Conservation (phyloP, 345 rosid genomes). For the Citrus unshiu region DNA sequence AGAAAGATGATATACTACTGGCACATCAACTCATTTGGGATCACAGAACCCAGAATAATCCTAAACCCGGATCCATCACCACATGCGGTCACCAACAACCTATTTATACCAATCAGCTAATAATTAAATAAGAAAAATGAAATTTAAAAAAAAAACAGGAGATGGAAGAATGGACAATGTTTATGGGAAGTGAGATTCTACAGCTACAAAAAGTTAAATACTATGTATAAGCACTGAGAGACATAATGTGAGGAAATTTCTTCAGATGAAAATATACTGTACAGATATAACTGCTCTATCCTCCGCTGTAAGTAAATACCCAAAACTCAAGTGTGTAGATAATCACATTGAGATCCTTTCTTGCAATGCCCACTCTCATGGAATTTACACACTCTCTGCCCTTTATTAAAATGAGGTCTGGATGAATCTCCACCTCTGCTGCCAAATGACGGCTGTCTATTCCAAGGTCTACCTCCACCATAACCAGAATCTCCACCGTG, state of each 20-base stretch:
- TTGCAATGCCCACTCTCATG: constrained; percentile 64
- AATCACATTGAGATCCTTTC: constrained; percentile 75
- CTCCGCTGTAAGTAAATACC: constrained; percentile 12
- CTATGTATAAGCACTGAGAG: background rate
- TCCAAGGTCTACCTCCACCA: constrained; percentile 55
- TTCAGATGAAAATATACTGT: constrained; percentile 16
- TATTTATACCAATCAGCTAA: too few relatives aligned
- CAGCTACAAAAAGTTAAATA: too few relatives aligned
- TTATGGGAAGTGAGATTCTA: too few relatives aligned
- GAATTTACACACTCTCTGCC: constrained; percentile 60
- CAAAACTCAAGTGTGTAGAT: constrained; percentile 45
- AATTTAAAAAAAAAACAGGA: too few relatives aligned
- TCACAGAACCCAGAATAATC: too few relatives aligned
- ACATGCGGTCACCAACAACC: too few relatives aligned
- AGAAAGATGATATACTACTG: too few relatives aligned
- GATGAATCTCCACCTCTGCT: constrained; percentile 38
- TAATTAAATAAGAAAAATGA: too few relatives aligned
- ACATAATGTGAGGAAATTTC: constrained; percentile 3
- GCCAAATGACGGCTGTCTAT: constrained; percentile 48
- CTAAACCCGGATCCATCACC: too few relatives aligned
- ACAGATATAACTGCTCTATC: constrained; percentile 30
- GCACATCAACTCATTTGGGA: too few relatives aligned
- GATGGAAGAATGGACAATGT: too few relatives aligned
- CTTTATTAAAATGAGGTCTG: constrained; percentile 35
- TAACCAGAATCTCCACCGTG: constrained; percentile 53